Percentiles rank a stretch among this genome's conserved stretches.
Conservation (phyloP, 306 rosid genomes). For the Ziziphus jujuba region DNA sequence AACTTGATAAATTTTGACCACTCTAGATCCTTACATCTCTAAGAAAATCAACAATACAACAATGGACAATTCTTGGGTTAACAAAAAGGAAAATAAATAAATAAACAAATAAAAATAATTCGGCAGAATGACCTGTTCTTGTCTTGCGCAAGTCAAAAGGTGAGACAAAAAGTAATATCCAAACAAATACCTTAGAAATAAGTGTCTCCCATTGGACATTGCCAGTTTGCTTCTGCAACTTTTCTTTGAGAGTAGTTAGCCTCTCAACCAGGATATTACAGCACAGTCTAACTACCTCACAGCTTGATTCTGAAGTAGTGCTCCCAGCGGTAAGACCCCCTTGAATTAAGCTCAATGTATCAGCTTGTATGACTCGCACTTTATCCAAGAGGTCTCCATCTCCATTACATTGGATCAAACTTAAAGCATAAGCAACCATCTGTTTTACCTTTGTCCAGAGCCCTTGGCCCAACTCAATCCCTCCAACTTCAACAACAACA, state of each 20-base stretch:
- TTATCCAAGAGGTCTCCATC: conserved; percentile 48
- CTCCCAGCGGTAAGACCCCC: conserved; percentile 91
- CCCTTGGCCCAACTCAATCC: conserved; percentile 95
- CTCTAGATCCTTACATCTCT: no score
- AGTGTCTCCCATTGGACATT: conserved; percentile 73
- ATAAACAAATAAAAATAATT: no score
- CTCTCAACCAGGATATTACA: conserved; percentile 81
- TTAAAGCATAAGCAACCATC: conserved; percentile 76
- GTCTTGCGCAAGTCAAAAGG: neutral
- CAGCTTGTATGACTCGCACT: conserved; percentile 77
- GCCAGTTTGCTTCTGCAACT: conserved; percentile 52
- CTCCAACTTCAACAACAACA: conserved; percentile 86
- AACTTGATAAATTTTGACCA: no score
- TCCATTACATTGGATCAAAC: conserved; percentile 55
- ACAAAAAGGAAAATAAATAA: no score
- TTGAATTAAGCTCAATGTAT: conserved; percentile 76
- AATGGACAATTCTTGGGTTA: no score
- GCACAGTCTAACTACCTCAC: conserved; percentile 80
- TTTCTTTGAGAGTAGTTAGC: conserved; percentile 60
- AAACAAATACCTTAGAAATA: conserved; percentile 58
- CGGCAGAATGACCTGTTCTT: no score
- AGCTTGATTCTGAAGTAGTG: conserved; percentile 92
- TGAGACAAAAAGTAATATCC: neutral
- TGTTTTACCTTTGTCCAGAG: conserved; percentile 97
- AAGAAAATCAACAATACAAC: no score